Conservation (phyloP, 495 filamentous ascomycete species). For the Lepidopterella palustris region DNA sequence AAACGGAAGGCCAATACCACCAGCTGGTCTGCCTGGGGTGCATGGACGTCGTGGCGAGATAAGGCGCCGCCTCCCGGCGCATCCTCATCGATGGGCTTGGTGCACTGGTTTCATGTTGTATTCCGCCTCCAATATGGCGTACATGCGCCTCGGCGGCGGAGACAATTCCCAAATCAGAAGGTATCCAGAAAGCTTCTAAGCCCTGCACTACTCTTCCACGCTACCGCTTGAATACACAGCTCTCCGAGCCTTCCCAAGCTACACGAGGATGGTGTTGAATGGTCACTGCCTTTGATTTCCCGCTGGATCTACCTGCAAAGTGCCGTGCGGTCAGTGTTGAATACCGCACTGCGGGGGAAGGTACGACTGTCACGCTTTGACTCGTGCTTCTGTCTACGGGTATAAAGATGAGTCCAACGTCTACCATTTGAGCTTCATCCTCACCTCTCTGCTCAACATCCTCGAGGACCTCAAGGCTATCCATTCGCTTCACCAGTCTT, state of each 20-base stretch:
- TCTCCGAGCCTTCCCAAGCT: neutral
- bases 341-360: neutral
- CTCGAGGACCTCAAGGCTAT: conserved; percentile 4
- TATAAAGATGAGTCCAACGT: conserved; percentile 9
- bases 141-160: neutral
- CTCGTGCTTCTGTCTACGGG: too few relatives aligned
- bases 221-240: neutral
- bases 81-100: neutral
- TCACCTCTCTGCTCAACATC: neutral
- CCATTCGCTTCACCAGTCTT: neutral
- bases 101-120: conserved; percentile 4
- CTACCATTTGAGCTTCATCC: neutral
- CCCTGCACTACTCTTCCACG: neutral
- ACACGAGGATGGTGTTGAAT: conserved; percentile 10
- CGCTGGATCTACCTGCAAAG: conserved; percentile 4
- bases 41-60: neutral
- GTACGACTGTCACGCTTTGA: neutral
- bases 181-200: conserved; percentile 8
- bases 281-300: conserved; percentile 18
- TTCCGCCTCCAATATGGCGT: conserved; percentile 7
- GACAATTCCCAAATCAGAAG: conserved; percentile 17
- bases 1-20: conserved; percentile 1
- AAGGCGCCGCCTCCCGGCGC: neutral
- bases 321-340: neutral
- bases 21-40: neutral